A percentile compares a stretch with the other conserved stretches of the same genome.
Conservation (phyloP, 257 asterid species). For the Oldenlandia corymbosa region DNA sequence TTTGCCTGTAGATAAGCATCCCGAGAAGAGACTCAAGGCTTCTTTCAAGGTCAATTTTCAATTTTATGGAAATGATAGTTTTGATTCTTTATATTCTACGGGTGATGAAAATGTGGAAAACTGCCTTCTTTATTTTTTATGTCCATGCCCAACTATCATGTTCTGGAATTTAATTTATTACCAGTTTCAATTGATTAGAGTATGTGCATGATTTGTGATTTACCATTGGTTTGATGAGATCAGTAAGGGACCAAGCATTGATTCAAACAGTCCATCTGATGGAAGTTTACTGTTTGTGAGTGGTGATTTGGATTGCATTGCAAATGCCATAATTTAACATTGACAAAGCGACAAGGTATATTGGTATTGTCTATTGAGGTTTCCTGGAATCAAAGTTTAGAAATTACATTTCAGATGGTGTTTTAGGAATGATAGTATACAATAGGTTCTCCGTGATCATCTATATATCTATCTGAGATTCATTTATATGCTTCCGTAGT, state of each 20-base stretch:
- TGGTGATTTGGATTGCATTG: no score
- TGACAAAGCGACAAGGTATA: no score
- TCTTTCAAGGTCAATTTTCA: slow-evolving; percentile 56
- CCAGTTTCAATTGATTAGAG: not conserved
- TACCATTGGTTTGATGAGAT: not conserved
- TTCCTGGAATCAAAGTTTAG: no score
- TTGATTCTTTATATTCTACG: not conserved
- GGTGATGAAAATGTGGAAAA: no score
- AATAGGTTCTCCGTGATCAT: no score
- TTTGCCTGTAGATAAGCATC: slow-evolving; percentile 82
- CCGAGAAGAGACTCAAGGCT: slow-evolving; percentile 92
- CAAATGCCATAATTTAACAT: no score
- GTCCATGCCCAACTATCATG: no score
- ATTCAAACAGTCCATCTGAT: not conserved
- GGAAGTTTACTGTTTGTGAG: no score
- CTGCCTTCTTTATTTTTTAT: not conserved
- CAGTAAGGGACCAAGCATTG: not conserved
- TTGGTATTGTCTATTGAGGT: no score
- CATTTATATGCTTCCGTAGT: not conserved
- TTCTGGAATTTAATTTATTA: not conserved
- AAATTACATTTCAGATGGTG: no score
- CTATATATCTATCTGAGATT: no score
- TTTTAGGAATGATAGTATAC: not conserved
- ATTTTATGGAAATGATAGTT: not conserved
- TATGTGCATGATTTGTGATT: not conserved